Conservation (phyloP, 169 alveolate species). For the Ichthyophthirius multifiliis region DNA sequence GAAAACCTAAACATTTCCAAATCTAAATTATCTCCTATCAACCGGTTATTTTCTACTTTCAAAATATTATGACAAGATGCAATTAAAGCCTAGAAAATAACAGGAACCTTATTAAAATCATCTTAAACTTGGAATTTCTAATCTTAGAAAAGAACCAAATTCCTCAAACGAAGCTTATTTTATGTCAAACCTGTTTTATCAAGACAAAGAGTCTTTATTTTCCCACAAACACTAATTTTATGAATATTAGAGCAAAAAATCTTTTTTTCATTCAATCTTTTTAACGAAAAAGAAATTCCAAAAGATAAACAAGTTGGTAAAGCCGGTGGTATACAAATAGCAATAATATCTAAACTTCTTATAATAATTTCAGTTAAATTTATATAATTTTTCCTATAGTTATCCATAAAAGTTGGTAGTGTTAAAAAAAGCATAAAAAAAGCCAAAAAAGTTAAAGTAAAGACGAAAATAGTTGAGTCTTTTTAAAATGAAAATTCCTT, state of each 20-base stretch:
- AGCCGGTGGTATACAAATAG: slow-evolving; percentile 83
- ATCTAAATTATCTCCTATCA: slow-evolving; percentile 76
- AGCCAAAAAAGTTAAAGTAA: slow-evolving; percentile 55
- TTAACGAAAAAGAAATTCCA: slow-evolving; percentile 68
- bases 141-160: neutral
- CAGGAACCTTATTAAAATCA: no score
- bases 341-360: slow-evolving; percentile 70
- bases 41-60: slow-evolving; percentile 38
- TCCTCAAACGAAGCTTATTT: slow-evolving; percentile 43
- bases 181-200: slow-evolving; percentile 87
- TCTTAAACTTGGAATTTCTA: neutral
- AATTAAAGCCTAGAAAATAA: no score
- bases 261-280: slow-evolving; percentile 53
- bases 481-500: slow-evolving; percentile 45
- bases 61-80: slow-evolving; percentile 31
- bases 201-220: slow-evolving; percentile 69
- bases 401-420: slow-evolving; percentile 46
- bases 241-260: slow-evolving; percentile 73
- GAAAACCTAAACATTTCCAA: slow-evolving; percentile 70
- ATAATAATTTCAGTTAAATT: slow-evolving; percentile 23
- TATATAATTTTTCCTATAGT: slow-evolving; percentile 25
- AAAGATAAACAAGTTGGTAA: slow-evolving; percentile 77
- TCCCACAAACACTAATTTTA: slow-evolving; percentile 76
- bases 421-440: slow-evolving; percentile 51
- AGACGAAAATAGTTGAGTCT: slow-evolving; percentile 67